Base-by-base conservation (phyloP, 352 stramenopile genomes). In the Thalassiosira hispida region DNA sequence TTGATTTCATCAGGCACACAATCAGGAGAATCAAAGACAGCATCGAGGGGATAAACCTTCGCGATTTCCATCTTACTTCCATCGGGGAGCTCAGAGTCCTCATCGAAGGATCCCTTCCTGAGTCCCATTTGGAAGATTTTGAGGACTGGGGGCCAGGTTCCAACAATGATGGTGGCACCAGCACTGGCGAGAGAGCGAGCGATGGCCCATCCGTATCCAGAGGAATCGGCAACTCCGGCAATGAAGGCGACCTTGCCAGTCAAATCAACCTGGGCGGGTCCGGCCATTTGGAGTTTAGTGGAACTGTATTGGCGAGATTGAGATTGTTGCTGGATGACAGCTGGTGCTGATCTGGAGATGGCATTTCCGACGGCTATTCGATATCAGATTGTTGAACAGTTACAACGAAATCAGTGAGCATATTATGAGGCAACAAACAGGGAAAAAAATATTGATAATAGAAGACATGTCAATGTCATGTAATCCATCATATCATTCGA, bases 191-290 rank as follows among this genome's bases (percentile, higher is more conserved):
- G 83, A 16, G 91, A 86, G 67, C 92, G 93, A 55, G 91, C 86
- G 73, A 96, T 96, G 33, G 93, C 93, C 93, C 93, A 96, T 64
- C 93, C 93, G 79, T 96, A 96, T 44, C 93, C 93, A 52, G 87
- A 94, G 11, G 91, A 95, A 80, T 96, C 93, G 23, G 92, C 93
- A 44, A 96, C 92, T 52, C 93, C 93, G 27, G 91, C 92, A 73
- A 96, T 76, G 67, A 96, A 96, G 16, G 92, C 91, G 44, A 94
- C 87, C 72, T 95, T 95, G 66, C 91, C 91, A 31, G 81, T 94
- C 40, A 95, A 74, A 72, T 95, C 89, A 33, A 91, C 80, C 53
- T 73, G 72, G 20, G 79, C 64, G 46, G 79, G 68, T 67, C 90
- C 87, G 29, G 63, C 60, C 67, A 91, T 82, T n/a, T 81, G 49